Percentiles rank a stretch among this genome's conserved stretches.
These are phyloP conservation scores for Populus deltoides DNA, from an alignment of 345 rosid genomes.

Conservation along the genomic window DNA sequence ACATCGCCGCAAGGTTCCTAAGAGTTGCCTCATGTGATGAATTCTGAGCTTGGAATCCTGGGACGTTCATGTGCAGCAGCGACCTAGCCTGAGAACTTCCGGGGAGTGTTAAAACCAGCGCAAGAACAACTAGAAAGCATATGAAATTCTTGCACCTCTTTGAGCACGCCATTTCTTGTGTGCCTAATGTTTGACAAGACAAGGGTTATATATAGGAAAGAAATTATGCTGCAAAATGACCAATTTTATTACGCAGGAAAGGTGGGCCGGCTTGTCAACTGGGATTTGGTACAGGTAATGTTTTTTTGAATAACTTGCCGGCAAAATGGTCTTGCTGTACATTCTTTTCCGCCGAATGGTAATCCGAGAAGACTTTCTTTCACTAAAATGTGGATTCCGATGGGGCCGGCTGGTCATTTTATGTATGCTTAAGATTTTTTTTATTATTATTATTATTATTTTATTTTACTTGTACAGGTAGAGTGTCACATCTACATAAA, in stretches of 20 bases:
- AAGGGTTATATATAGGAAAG: not conserved
- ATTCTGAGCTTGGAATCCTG: not conserved
- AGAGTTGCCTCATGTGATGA: slow-evolving; percentile 1
- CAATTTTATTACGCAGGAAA: slow-evolving; percentile 8
- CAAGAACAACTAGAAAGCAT: slow-evolving; percentile 9
- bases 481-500: not conserved
- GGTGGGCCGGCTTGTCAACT: slow-evolving; percentile 42
- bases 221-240: not conserved
- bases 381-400: not conserved
- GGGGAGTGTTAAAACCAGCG: slow-evolving; percentile 5
- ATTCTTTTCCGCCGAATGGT: not conserved
- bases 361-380: not conserved
- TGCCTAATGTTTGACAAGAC: not conserved
- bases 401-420: slow-evolving; percentile 14
- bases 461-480: not conserved
- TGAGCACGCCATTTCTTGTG: not conserved
- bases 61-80: not conserved
- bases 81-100: slow-evolving; percentile 26
- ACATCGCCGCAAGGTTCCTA: slow-evolving; percentile 25
- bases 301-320: slow-evolving; percentile 20
- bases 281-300: slow-evolving; percentile 23
- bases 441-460: no score
- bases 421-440: no score
- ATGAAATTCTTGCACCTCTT: not conserved
- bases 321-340: slow-evolving; percentile 3